These are phyloP conservation scores for Puccinia horiana DNA, from an alignment of 1,284 basidiomycete species.

Conservation along the genomic window DNA sequence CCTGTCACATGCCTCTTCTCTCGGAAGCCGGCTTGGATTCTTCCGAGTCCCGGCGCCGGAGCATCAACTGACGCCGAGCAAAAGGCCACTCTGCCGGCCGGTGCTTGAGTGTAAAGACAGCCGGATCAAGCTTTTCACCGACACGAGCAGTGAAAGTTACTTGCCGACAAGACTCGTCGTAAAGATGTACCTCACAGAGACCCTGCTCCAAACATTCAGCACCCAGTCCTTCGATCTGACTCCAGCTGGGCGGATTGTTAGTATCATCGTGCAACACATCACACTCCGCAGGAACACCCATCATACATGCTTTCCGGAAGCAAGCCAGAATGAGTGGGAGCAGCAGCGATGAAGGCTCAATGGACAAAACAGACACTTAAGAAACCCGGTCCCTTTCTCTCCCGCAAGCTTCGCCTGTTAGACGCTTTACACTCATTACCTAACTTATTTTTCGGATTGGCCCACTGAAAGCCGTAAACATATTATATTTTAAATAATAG, in stretches of 20 bases:
- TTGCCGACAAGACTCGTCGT: neutral
- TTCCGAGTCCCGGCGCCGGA: neutral
- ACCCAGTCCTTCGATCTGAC: neutral
- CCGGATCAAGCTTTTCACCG: neutral
- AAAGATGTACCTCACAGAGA: neutral
- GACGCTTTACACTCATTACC: conserved; percentile 5
- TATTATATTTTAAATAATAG: neutral
- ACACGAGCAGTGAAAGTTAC: neutral
- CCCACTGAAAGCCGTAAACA: neutral
- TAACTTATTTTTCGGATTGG: neutral
- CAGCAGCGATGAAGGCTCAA: conserved; percentile 12
- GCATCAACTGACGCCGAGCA: too few relatives aligned
- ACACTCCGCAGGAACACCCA: neutral
- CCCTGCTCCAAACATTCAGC: neutral
- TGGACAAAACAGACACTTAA: conserved; percentile 3
- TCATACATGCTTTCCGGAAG: neutral
- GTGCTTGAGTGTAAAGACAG: too few relatives aligned
- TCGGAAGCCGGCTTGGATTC: neutral
- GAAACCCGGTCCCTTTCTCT: neutral
- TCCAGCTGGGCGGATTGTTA: neutral
- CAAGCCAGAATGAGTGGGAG: neutral
- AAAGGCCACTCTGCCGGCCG: too few relatives aligned
- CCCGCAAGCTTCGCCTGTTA: neutral
- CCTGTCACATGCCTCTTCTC: neutral
- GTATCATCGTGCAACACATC: neutral